Base-by-base conservation (phyloP, 73 alveolate genomes). In the Stentor roeselii region DNA sequence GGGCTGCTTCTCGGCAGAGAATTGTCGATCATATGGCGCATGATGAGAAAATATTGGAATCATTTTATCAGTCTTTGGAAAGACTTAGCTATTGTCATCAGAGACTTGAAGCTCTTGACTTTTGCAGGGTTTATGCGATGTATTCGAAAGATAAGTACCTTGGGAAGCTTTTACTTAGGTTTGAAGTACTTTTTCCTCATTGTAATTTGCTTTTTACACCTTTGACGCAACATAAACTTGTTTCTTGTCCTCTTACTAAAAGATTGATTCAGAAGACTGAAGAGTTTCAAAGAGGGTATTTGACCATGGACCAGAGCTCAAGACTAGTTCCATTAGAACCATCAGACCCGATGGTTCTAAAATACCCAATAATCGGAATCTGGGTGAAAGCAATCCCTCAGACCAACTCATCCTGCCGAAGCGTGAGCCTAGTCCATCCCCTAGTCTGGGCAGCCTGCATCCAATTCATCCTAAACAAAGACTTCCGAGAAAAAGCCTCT, bases 291-390 rank as follows among this genome's bases (percentile, higher is more conserved):
- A 82, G 59, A 3, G 88, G 88, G 32, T 4, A 30, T 35, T 60
- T 82, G 15, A 82, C 88, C 39, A 21, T 82, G 3, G 88, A 82
- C 38, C 74, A 82, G 88, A 82, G 61, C 3, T 30, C 27, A 32
- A 6, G 88, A 60, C 75, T 82, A 14, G 34, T 82, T 38, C 88
- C 88, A 6, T 39, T 82, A 1, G 58, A 39, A 60, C 30, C n/a
- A 21, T 60, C 84, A 6, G 88, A 82, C 39, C 61, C 74, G 60
- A 60, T 32, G 27, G 61, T 39, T 0, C 30, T n/a, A 34, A 75
- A 3, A 11, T 82, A 82, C 3, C 88, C 88, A 0, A 38, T 82
- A 15, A 75, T 82, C 4, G 84, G 84, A 27, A 38, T 76, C 37
- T 76, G 84, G 36, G 84, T 34, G 14, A 38, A 1, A 1, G 84